Percentiles rank a stretch among this genome's conserved stretches.
Conservation (phyloP, 2,329 filamentous ascomycete genomes). For the Zopfia rhizophila region DNA sequence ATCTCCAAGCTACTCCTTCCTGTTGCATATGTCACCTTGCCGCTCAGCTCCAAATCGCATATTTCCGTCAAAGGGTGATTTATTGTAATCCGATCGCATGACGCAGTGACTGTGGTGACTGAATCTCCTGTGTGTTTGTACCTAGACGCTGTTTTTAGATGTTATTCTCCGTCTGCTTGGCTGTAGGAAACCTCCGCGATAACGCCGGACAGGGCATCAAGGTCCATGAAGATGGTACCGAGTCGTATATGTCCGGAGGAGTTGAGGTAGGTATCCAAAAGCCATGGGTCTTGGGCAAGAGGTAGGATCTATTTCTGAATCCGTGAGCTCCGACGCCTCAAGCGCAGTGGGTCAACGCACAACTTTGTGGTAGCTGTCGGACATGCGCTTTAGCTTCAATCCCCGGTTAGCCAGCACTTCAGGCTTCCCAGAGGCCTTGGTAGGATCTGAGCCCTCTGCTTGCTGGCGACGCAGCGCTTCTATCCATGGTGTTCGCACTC, state of each 20-base stretch:
- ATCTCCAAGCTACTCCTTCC: conserved; percentile 79
- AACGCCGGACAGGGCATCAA: conserved; percentile 80
- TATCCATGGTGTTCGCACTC: conserved; percentile 73
- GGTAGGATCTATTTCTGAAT: conserved; percentile 66
- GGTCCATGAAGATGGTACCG: conserved; percentile 80
- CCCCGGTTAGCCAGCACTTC: conserved; percentile 61
- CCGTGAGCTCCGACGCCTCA: conserved; percentile 30
- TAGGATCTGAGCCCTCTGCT: conserved; percentile 42
- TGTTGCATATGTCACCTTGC: conserved; percentile 75
- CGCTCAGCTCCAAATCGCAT: conserved; percentile 79
- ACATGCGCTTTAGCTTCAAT: conserved; percentile 74
- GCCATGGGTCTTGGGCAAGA: conserved; percentile 77
- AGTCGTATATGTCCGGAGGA: conserved; percentile 77
- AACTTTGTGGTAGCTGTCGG: conserved; percentile 75
- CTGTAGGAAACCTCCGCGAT: conserved; percentile 72
- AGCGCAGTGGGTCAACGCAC: conserved; percentile 54
- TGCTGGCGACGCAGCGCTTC: conserved; percentile 69
- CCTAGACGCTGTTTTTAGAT: conserved; percentile 32
- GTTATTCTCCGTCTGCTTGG: conserved; percentile 60
- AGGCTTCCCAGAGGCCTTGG: conserved; percentile 43
- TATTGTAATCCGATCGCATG: conserved; percentile 72
- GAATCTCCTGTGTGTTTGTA: conserved; percentile 76
- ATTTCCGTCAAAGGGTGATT: conserved; percentile 79
- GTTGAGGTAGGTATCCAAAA: conserved; percentile 82
- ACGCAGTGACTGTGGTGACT: conserved; percentile 72